These are phyloP conservation scores for Chenopodium album DNA, from an alignment of 148 eudicot species.

Conservation along the genomic window DNA sequence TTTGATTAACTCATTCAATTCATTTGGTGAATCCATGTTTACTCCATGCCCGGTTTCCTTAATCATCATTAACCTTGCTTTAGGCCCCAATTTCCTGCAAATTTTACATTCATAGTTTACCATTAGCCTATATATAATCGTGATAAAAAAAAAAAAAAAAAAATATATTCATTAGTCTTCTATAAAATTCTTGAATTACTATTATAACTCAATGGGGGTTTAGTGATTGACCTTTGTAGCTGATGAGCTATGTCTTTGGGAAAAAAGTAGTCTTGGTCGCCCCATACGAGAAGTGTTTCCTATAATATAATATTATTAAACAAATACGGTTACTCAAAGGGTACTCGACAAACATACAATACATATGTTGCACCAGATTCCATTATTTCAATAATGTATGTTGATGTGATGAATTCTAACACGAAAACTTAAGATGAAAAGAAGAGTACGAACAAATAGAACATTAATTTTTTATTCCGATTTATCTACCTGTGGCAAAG, in stretches of 20 bases:
- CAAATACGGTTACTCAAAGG: too few relatives aligned
- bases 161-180: too few relatives aligned
- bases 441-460: too few relatives aligned
- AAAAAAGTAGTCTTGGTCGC: conserved; percentile 62
- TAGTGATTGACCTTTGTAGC: conserved; percentile 46
- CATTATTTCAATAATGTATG: too few relatives aligned
- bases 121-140: background rate
- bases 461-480: too few relatives aligned
- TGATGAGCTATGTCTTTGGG: conserved; percentile 47
- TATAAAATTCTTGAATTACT: too few relatives aligned
- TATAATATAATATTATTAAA: conserved; percentile 2
- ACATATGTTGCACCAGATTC: too few relatives aligned
- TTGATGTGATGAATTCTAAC: too few relatives aligned
- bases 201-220: too few relatives aligned
- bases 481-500: conserved; percentile 43
- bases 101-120: background rate
- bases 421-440: too few relatives aligned
- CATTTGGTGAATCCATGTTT: conserved; percentile 48
- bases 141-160: too few relatives aligned
- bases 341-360: too few relatives aligned
- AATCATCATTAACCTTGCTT: conserved; percentile 44
- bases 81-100: conserved; percentile 49
- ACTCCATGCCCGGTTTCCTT: conserved; percentile 57
- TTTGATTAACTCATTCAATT: conserved; percentile 36
- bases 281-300: conserved; percentile 74